Base-by-base conservation (phyloP, 192 early-diverging fungal genomes). In the Coemansia sp. region DNA sequence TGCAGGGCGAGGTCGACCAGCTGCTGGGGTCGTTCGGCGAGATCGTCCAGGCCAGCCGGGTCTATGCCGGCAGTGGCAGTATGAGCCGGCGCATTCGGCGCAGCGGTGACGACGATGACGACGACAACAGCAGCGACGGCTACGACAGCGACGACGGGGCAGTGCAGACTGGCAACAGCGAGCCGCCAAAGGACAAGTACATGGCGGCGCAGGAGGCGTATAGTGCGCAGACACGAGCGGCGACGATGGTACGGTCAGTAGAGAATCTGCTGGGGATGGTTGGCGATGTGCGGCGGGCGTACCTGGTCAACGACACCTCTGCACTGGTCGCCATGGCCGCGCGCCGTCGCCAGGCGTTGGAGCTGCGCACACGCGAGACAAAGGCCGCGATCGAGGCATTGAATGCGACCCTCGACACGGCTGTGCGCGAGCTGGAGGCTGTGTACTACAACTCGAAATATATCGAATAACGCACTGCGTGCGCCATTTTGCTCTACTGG, bases 261-360 rank as follows among this genome's bases (percentile, higher is more conserved):
- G 70, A 74, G 51, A 67, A 56, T 13, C 43, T 74, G 58, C 41
- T 74, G 37, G 47, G 42, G 37, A 74, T 74, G 70, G 70, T 67
- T 3, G 54, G 64, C 1, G 70, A 67, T 22, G 48, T 74, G 23
- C 56, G 62, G 45, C 63, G 70, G 23, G 70, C 70, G 9, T 45
- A 53, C 16, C 59, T 74, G 28, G 58, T 67, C 38, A 74, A 74
- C 47, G 70, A 74, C 59, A 54, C 62, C 1, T 42, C 41, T 4
- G 39, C 62, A 10, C 23, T 72, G 38, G 40, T 54, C 1, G 58
- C 47, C 9, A 60, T 65, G 52, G 68, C 68, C 3, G 60, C 51
- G 30, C 43, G 21, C 22, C 68, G 68, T 14, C 62, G 68, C 25
- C 53, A 31, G 38, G 40, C 30, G 2, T 28, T 72, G 8, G 62